Conservation (phyloP, 2,329 filamentous ascomycete genomes). For the Pseudonectria buxi region DNA sequence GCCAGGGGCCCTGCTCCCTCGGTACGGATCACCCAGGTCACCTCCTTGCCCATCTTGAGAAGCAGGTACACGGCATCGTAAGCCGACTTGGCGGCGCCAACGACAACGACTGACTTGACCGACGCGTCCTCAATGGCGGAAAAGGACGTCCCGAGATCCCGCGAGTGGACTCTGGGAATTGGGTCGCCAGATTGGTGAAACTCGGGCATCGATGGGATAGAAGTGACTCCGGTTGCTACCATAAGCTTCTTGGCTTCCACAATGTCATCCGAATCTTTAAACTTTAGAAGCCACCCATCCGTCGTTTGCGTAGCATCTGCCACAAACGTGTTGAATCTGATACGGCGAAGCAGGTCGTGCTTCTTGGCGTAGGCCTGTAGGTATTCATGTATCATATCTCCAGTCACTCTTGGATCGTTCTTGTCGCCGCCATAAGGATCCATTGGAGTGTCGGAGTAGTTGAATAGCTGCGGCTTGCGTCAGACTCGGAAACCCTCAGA, state of each 20-base stretch:
- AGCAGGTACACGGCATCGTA: conserved; percentile 3
- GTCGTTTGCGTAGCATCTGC: too few species aligned
- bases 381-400: conserved; percentile 2
- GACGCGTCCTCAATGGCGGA: not conserved
- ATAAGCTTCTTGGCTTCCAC: conserved; percentile 1
- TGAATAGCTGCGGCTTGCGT: too few species aligned
- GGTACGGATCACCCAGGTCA: conserved; percentile 1
- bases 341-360: conserved; percentile 1
- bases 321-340: conserved; percentile 3
- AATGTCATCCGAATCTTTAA: too few species aligned
- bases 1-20: not conserved
- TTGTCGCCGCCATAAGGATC: too few species aligned
- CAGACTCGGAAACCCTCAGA: too few species aligned
- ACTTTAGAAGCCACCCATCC: conserved; percentile 1
- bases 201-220: not conserved
- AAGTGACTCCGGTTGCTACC: conserved; percentile 1
- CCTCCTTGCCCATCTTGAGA: not conserved
- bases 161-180: not conserved
- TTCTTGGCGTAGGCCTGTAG: conserved; percentile 1
- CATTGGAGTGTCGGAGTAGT: too few species aligned
- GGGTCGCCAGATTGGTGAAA: not conserved
- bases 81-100: conserved; percentile 2
- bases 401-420: conserved; percentile 1
- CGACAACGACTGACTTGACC: not conserved
- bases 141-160: too few species aligned